phyloP scores from a whole-genome alignment of 768 basidiomycete genomes.

The Mrakia blollopis region DNA sequence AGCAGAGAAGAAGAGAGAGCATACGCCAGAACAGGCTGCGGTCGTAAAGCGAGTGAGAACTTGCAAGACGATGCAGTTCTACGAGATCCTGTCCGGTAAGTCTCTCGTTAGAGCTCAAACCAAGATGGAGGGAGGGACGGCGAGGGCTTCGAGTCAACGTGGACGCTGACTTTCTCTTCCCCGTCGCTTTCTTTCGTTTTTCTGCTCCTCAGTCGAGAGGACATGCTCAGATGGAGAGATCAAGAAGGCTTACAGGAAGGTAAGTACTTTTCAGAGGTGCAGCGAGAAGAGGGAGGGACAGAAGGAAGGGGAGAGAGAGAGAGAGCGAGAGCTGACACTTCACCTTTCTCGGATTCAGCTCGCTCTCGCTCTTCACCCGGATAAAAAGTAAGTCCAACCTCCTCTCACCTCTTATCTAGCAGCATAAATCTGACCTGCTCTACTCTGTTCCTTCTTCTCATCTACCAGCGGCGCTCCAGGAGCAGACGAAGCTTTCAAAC shows the following conservation, averaged over 20 bases:
- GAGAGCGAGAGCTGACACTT: slow-evolving; percentile 3
- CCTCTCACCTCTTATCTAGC: neutral
- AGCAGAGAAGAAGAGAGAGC: slow-evolving; percentile 62
- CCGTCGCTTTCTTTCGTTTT: neutral
- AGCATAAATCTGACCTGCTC: slow-evolving; percentile 6
- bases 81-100: slow-evolving; percentile 68
- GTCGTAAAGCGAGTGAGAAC: slow-evolving; percentile 78
- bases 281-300: too few relatives aligned
- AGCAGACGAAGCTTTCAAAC: slow-evolving; percentile 96
- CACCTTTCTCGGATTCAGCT: slow-evolving; percentile 51
- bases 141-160: neutral
- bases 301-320: neutral
- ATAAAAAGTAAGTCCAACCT: slow-evolving; percentile 41
- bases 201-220: slow-evolving; percentile 39
- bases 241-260: slow-evolving; percentile 93
- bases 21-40: slow-evolving; percentile 72
- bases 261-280: slow-evolving; percentile 49
- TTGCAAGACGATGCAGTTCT: slow-evolving; percentile 87
- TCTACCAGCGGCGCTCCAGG: slow-evolving; percentile 85
- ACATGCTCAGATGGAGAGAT: slow-evolving; percentile 43
- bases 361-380: slow-evolving; percentile 59
- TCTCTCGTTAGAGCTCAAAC: neutral
- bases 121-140: neutral
- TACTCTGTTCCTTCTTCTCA: neutral
- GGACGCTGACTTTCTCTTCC: neutral